Base-by-base conservation (phyloP, 1,139 yeast genomes). In the Kurtzmaniella natalensis region DNA sequence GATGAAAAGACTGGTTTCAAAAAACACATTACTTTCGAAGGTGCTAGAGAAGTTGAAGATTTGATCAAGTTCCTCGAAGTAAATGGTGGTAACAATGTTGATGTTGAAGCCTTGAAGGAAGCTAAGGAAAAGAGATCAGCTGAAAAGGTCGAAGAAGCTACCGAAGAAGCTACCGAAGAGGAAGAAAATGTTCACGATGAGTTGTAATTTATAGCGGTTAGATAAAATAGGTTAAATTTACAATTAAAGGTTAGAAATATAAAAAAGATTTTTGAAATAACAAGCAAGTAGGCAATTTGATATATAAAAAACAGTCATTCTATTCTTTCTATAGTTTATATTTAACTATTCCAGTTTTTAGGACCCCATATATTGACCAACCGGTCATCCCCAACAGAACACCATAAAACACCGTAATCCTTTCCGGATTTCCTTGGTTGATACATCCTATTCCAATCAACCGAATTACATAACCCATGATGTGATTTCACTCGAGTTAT, bases 361-460 rank as follows among this genome's bases (percentile, higher is more conserved):
- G 67, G 63, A 1, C 81, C 82, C 89, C 89, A 82, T 5, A 82
- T 64, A 44, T 75, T 78, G 2, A 81, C 81, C 18, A 63, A 53
- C 11, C 75, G 72, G 54, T 88, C 96, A 55, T 88, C 96, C 13
- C 94, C 86, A 13, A 88, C 94, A 22, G 94, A 81, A 18, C 86
- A 88, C 75, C 88, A 79, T 51, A 80, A 56, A 28, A 67, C 60
- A 19, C 78, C 77, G 37, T 53, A 65, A 44, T 69, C 73, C 13
- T 45, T 44, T 41, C 34, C 16, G 7, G 38, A 39, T 11, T 40
- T 38, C n/a, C 35, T 32, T 4, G 33, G 30, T 18, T 35, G 18
- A 36, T 37, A 53, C n/a, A 40, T 25, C 38, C 59, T 31, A 72
- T 80, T 78, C 94, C 95, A 88, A 39, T 81, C 78, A 4, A 88